phyloP scores from a whole-genome alignment of 2,329 filamentous ascomycete species.

The Pseudogymnoascus sp. region DNA sequence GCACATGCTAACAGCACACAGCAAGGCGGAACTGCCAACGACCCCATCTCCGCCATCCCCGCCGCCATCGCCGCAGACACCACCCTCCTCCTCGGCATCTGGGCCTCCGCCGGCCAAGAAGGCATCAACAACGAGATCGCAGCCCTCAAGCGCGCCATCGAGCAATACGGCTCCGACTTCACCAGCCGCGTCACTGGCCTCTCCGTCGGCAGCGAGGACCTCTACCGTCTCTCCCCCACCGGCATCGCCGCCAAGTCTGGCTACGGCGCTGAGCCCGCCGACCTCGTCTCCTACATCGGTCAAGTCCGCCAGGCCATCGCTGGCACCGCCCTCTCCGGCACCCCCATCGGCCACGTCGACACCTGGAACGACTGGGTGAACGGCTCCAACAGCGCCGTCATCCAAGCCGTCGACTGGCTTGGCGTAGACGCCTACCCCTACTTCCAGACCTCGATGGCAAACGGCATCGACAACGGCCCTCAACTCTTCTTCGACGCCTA shows the following conservation, averaged over 20 bases:
- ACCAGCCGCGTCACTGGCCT: constrained; percentile 68
- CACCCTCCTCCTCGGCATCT: constrained; percentile 73
- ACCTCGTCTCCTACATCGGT: constrained; percentile 63
- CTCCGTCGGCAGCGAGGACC: constrained; percentile 79
- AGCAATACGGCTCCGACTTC: constrained; percentile 61
- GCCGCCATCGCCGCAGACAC: constrained; percentile 79
- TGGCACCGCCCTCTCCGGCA: constrained; percentile 52
- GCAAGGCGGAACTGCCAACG: constrained; percentile 60
- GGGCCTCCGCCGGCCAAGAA: constrained; percentile 64
- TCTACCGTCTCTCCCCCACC: constrained; percentile 71
- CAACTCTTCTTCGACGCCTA: constrained; percentile 64
- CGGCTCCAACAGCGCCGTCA: constrained; percentile 62
- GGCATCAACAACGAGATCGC: constrained; percentile 66
- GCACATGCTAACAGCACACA: constrained; percentile 27
- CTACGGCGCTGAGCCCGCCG: constrained; percentile 55
- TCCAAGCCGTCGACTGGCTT: constrained; percentile 67
- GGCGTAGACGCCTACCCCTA: constrained; percentile 83
- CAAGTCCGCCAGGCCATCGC: constrained; percentile 59
- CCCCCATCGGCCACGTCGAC: constrained; percentile 75
- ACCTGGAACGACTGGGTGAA: constrained; percentile 82
- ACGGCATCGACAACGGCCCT: constrained; percentile 59
- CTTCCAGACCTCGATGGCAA: constrained; percentile 65
- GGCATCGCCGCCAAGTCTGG: constrained; percentile 59
- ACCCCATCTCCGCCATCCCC: constrained; percentile 66
- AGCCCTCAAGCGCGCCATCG: constrained; percentile 64